Conservation (phyloP, 2,329 filamentous ascomycete genomes). For the Westerdykella aurantiaca region DNA sequence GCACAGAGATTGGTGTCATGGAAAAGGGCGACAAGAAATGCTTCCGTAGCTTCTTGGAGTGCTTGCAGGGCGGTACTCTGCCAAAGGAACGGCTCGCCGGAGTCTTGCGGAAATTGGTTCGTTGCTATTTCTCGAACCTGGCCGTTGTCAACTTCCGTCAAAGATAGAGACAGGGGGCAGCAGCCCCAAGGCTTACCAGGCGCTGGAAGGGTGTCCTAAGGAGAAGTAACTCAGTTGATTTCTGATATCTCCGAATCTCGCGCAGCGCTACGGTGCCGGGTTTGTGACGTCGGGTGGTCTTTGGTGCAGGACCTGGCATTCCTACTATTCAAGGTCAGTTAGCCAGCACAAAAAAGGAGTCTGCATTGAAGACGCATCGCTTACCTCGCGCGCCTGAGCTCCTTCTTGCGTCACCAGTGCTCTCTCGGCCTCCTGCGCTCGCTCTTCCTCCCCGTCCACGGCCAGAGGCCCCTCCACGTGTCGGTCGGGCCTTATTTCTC, state of each 20-base stretch:
- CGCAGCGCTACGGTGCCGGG: slow-evolving; percentile 85
- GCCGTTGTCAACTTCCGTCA: slow-evolving; percentile 46
- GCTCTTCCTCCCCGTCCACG: slow-evolving; percentile 11
- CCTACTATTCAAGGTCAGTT: slow-evolving; percentile 16
- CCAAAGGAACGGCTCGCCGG: slow-evolving; percentile 70
- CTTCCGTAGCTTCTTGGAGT: slow-evolving; percentile 97
- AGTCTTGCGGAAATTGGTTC: slow-evolving; percentile 58
- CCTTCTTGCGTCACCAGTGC: neutral
- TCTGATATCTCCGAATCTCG: slow-evolving; percentile 98
- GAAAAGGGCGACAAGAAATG: slow-evolving; percentile 95
- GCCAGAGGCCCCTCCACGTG: slow-evolving; percentile 20
- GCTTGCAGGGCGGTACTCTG: slow-evolving; percentile 97
- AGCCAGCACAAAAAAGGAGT: neutral
- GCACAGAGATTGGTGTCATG: slow-evolving; percentile 98
- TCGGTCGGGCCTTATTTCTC: slow-evolving; percentile 29
- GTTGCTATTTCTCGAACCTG: slow-evolving; percentile 68
- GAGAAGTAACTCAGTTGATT: slow-evolving; percentile 92
- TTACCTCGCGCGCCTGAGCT: neutral
- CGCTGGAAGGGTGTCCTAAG: slow-evolving; percentile 97
- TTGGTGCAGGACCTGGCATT: slow-evolving; percentile 29
- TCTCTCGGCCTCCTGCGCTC: slow-evolving; percentile 8
- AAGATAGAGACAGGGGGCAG: neutral
- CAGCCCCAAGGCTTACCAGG: slow-evolving; percentile 50
- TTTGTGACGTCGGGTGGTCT: slow-evolving; percentile 41
- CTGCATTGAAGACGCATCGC: neutral